These are phyloP conservation scores for Fraxinus sp. DNA, from an alignment of 305 asterid species.

Conservation along the genomic window DNA sequence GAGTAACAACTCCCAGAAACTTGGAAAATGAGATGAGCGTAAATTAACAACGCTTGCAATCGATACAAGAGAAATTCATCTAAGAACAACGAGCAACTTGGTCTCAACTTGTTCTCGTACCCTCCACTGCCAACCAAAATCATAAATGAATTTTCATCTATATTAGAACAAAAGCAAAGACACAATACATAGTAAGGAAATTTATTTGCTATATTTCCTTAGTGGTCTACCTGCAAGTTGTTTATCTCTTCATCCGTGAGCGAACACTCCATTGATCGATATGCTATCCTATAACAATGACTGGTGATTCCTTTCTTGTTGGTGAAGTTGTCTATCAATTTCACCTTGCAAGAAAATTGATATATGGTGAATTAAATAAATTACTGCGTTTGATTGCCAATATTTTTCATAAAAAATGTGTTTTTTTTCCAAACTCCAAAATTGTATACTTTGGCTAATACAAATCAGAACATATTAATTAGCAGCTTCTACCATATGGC, in stretches of 20 bases:
- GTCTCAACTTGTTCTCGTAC: conserved; percentile 64
- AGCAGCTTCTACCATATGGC: not conserved
- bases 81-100: conserved; percentile 57
- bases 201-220: not conserved
- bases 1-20: not conserved
- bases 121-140: conserved; percentile 59
- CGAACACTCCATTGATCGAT: conserved; percentile 93
- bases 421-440: not conserved
- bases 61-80: conserved; percentile 36
- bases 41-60: not conserved
- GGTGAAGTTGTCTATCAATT: conserved; percentile 64
- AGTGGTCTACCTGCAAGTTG: conserved; percentile 62
- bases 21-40: not conserved
- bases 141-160: not conserved
- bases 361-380: too few species aligned
- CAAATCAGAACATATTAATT: not conserved
- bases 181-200: not conserved
- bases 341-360: conserved; percentile 42
- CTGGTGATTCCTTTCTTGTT: conserved; percentile 88
- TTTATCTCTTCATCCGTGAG: conserved; percentile 92
- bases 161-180: not conserved
- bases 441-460: not conserved
- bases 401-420: too few species aligned
- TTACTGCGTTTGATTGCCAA: too few species aligned
- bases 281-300: conserved; percentile 84